Base-by-base conservation (phyloP, 352 stramenopile genomes). In the Thraustotheca clavata region DNA sequence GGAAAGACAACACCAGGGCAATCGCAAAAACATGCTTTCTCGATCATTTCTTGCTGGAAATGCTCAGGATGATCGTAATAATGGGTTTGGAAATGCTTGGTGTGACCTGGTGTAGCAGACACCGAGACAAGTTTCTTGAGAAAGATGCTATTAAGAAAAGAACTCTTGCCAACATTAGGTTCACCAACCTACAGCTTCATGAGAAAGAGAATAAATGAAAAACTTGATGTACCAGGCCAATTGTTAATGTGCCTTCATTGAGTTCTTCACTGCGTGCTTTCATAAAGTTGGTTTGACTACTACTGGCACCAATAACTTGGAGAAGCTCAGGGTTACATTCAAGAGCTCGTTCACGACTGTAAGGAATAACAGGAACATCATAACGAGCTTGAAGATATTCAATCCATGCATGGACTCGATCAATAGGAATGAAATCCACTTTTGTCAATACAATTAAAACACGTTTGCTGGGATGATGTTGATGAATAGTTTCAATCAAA, bases 1-100 rank as follows among this genome's bases (percentile, higher is more conserved):
- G 84, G 84, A 40, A 91, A 91, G 32, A 94, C 83, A 11, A 94
- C 82, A 3, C 84, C 84, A 2, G 84, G 84, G 32, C 83, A 94
- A 52, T 94, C 84, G 49, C 71, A 91, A 57, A 94, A 69, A 34
- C 88, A 72, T 8, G 86, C 69, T n/a, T 75, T 76, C 27, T 55
- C n/a, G 38, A 80, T 49, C n/a, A 60, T 59, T 16, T 69, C 67
- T 14, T 73, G 71, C 27, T 74, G 69, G 11, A 91, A 62, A 60
- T 83, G 76, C 40, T 87, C 75, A 0, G 72, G 72, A 24, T 71
- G 74, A 8, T 87, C 74, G 36, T 89, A 87, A 57, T 81, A 89
- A 52, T 91, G 81, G 16, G 83, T 91, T 59, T 94, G 84, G 43
- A 89, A 61, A 66, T 91, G 82, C 68, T 94, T 94, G 0, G 84